Evolutionary conservation across 1,284 basidiomycete species (phyloP), one percentile per base, ranked within the genome.

Genomic region (Cryptococcus wingfieldii): DNA sequence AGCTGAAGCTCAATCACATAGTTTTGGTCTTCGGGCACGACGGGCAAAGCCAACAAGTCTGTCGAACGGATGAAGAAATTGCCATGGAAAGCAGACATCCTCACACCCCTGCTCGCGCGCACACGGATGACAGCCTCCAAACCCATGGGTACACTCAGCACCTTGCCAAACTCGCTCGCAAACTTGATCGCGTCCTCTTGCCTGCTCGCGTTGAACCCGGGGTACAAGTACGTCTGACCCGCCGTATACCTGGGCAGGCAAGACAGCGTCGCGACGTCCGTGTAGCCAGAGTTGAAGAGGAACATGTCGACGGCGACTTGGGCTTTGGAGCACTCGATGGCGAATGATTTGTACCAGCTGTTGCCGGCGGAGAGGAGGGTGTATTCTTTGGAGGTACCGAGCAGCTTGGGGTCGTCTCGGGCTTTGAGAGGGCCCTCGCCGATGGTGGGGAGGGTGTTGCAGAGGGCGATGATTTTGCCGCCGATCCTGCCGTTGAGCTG

Each of bases 241-340:
- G 94, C 91, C 14, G 96, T 98, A 78, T 99, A 98, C 69, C 95
- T 89, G 13, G 96, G 96, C 34, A 99, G 81, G 69, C 86, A 95
- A 10, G 65, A 64, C 19, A 68, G 54, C 1, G 88, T 94, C 2
- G 96, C 92, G 41, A 98, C 90, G 77, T 99, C 96, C 63, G 95
- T 94, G 76, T 98, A 99, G 27, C 83, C 81, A 14, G 90, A 83
- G 59, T 89, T 89, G 79, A 97, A 98, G 53, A 98, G 81, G 86
- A 97, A 98, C 95, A 99, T 98, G 76, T 98, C 95, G 54, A 99
- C 94, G 0, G 94, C 94, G 39, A 99, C 89, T 76, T 98, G 96
- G 9, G 89, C 87, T 64, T 95, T 86, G 8, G 95, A 98, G 76
- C 95, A 98, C 68, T 98, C 95, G 72, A 98, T 98, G 18, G 96